phyloP scores from a whole-genome alignment of 2,329 filamentous ascomycete species.

The Ophiostoma pallidulum region DNA sequence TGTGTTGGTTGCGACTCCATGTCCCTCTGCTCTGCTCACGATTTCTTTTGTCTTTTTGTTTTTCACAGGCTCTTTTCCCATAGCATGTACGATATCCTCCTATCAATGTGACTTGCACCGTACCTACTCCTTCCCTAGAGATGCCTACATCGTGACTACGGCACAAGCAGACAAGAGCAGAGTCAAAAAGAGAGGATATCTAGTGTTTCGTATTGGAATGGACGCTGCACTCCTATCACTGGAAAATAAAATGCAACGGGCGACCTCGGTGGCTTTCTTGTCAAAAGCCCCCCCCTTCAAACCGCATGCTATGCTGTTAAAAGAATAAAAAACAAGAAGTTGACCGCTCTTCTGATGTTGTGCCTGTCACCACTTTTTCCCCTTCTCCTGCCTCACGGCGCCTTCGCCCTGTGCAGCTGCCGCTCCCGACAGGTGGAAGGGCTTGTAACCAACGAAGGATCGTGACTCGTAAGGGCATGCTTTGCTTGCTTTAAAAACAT shows the following conservation, averaged over 20 bases:
- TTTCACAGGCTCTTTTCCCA: background rate
- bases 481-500: constrained; percentile 1
- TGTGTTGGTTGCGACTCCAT: no score
- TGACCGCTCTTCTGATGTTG: background rate
- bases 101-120: background rate
- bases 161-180: background rate
- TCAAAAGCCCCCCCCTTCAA: background rate
- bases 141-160: no score
- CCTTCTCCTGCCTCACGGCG: background rate
- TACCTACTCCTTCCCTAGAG: no score
- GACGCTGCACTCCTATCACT: background rate
- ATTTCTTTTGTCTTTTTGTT: background rate
- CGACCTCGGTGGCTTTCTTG: background rate
- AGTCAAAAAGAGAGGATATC: background rate
- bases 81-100: constrained; percentile 6
- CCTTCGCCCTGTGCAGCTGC: no score
- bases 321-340: no score
- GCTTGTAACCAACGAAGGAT: constrained; percentile 5
- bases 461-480: constrained; percentile 5
- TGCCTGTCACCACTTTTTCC: background rate
- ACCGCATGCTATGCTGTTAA: background rate
- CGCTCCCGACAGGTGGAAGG: no score
- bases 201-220: background rate
- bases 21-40: background rate
- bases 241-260: background rate